Evolutionary conservation across 345 rosid genomes (phyloP).

Genomic region (Brassica juncea): DNA sequence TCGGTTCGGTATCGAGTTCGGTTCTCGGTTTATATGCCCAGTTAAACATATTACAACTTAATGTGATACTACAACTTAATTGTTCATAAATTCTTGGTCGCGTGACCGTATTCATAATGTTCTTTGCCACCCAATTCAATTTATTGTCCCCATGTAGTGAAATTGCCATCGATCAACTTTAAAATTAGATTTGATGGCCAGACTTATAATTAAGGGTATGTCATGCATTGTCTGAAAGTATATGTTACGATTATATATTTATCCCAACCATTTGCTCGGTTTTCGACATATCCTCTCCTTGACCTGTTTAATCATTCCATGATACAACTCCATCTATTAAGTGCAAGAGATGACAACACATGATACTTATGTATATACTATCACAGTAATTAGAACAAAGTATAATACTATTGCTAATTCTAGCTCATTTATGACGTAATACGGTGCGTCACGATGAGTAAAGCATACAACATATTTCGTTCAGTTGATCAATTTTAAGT

Average conservation of each 20-base stretch:
- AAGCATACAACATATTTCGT: background rate
- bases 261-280: background rate
- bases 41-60: too few relatives aligned
- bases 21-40: too few relatives aligned
- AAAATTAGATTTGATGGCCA: background rate
- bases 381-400: background rate
- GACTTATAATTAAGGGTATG: background rate
- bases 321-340: background rate
- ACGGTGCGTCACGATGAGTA: background rate
- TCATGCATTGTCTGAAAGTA: background rate
- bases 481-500: background rate
- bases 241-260: background rate
- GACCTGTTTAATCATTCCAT: background rate
- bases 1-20: too few relatives aligned
- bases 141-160: background rate
- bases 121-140: background rate
- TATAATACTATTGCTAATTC: background rate
- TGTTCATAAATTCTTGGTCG: background rate
- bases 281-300: background rate
- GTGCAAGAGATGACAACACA: background rate
- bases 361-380: background rate
- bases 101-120: background rate
- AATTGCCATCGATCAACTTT: background rate
- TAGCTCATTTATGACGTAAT: background rate
- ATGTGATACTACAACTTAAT: background rate